phyloP scores from a whole-genome alignment of 768 basidiomycete genomes.

The Leccinum broughii region DNA sequence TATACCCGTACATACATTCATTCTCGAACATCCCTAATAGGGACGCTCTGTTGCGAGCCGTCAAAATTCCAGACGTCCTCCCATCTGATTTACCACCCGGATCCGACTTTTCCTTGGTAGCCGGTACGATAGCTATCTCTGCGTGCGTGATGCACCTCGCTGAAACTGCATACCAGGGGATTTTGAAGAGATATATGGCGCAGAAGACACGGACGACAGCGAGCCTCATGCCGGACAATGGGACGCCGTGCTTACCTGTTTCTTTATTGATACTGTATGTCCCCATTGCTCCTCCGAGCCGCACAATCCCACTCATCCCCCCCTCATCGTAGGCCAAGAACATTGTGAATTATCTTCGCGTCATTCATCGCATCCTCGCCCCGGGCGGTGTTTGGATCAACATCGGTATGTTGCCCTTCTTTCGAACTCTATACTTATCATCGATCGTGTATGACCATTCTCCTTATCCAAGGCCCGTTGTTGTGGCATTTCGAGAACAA shows the following conservation, averaged over 20 bases:
- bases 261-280: slow-evolving; percentile 93
- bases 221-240: slow-evolving; percentile 77
- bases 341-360: slow-evolving; percentile 83
- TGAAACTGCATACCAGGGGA: slow-evolving; percentile 54
- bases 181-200: slow-evolving; percentile 89
- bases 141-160: background rate
- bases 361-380: slow-evolving; percentile 78
- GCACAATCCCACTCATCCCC: too few species aligned
- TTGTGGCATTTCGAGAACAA: slow-evolving; percentile 99
- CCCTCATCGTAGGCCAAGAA: slow-evolving; percentile 72
- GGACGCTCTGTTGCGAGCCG: slow-evolving; percentile 59
- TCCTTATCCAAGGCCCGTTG: slow-evolving; percentile 61
- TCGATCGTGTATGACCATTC: background rate
- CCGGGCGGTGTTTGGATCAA: slow-evolving; percentile 94
- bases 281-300: background rate
- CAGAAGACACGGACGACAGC: slow-evolving; percentile 44
- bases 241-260: slow-evolving; percentile 92
- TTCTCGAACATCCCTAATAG: slow-evolving; percentile 78
- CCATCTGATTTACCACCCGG: slow-evolving; percentile 68
- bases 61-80: slow-evolving; percentile 81
- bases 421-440: background rate
- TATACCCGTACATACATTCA: slow-evolving; percentile 90
- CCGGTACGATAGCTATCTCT: slow-evolving; percentile 49
- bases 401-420: slow-evolving; percentile 39
- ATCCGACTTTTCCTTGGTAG: slow-evolving; percentile 80